Conservation (phyloP, 2,329 filamentous ascomycete genomes). For the Rhytidhysteron rufulum region DNA sequence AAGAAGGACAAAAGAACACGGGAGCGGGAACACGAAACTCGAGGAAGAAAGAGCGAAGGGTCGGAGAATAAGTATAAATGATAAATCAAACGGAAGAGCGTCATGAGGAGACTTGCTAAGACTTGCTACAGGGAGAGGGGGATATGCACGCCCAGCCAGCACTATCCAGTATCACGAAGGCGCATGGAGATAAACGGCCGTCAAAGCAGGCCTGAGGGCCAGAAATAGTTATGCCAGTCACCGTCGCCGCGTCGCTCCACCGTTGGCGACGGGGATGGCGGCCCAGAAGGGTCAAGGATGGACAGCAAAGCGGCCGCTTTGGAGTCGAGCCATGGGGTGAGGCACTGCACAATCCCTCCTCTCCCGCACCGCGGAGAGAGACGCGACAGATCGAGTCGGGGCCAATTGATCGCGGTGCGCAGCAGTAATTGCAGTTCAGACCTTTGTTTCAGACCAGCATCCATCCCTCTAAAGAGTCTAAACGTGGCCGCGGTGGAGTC, state of each 20-base stretch:
- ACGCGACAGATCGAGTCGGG: too few relatives aligned
- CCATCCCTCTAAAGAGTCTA: too few relatives aligned
- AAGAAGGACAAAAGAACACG: background rate
- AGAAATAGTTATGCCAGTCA: conserved; percentile 14
- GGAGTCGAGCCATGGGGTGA: conserved; percentile 2
- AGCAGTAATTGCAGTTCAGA: too few relatives aligned
- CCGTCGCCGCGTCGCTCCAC: background rate
- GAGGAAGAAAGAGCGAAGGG: conserved; percentile 14
- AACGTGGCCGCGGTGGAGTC: background rate
- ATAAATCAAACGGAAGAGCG: conserved; percentile 26
- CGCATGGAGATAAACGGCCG: conserved; percentile 17
- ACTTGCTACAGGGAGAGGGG: conserved; percentile 15
- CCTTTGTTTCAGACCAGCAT: too few relatives aligned
- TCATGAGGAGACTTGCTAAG: conserved; percentile 12
- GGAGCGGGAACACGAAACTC: background rate
- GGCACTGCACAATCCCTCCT: too few relatives aligned
- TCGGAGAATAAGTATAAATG: conserved; percentile 27
- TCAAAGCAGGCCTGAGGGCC: conserved; percentile 8
- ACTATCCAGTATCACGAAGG: conserved; percentile 12
- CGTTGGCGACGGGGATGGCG: background rate
- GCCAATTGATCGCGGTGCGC: too few relatives aligned
- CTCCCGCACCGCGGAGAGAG: too few relatives aligned
- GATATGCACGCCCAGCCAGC: background rate
- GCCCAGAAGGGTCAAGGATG: background rate
- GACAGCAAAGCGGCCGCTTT: background rate